Evolutionary conservation across 2,329 filamentous ascomycete genomes (phyloP), one percentile per base, ranked within the genome.

Genomic region (Penicillium rolfsii): DNA sequence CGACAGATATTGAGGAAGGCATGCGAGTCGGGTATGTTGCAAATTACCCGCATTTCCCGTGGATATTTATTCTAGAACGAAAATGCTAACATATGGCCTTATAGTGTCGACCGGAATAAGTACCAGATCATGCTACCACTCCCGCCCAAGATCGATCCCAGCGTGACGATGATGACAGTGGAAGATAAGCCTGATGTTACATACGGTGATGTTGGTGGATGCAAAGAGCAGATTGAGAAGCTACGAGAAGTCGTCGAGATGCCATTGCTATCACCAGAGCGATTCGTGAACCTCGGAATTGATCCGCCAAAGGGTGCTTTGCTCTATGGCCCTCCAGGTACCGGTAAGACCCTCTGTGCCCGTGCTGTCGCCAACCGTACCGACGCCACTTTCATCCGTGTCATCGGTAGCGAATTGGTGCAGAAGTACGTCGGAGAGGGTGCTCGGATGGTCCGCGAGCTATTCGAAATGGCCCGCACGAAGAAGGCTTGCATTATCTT

Each of bases 401-500:
- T 99, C 73, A 99, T 99, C 76, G 95, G 95, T 67, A 97, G 92
- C 71, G 95, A 99, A 78, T 82, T 99, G 72, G 95, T 99, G 8
- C 95, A 99, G 80, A 99, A 99, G 81, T 99, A 99, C 75, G 95
- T 99, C 19, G 95, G 95, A 76, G 95, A 99, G 78, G 95, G 95
- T 76, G 95, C 96, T 5, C 88, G 96, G 71, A 99, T 99, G 95
- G 95, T 99, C 22, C 89, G 95, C 72, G 95, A 99, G 81, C 86
- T 99, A 2, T 99, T 99, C 77, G 95, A 99, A 82, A 99, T 99
- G 95, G 95, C 95, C 9, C 89, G 95, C 70, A 98, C 95, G 59
- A 99, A 99, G 86, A 99, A 99, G 82, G 95, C 95, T 0, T 99
- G 95, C 80, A 99, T 99, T 76, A 99, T 99, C 81, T 99, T 99